phyloP scores from a whole-genome alignment of 768 basidiomycete species.

The Lactifluus rugatus region DNA sequence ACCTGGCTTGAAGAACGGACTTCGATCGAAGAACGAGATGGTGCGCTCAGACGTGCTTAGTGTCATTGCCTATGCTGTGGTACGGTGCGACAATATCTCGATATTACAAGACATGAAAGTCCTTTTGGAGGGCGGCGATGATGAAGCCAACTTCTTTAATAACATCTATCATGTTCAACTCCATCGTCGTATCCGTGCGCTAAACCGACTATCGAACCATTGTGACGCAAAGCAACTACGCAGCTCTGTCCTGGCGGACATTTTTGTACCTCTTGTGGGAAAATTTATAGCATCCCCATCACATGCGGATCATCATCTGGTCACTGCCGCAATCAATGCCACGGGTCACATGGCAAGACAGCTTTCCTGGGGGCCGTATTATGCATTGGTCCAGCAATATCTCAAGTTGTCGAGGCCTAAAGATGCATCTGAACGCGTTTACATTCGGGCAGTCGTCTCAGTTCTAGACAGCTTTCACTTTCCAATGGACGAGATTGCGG shows the following conservation, averaged over 20 bases:
- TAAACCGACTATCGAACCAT: slow-evolving; percentile 74
- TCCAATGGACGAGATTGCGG: slow-evolving; percentile 55
- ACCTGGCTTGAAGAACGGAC: slow-evolving; percentile 69
- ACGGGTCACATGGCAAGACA: slow-evolving; percentile 70
- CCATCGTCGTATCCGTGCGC: slow-evolving; percentile 79
- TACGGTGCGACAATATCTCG: slow-evolving; percentile 47
- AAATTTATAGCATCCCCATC: slow-evolving; percentile 62
- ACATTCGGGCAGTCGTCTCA: slow-evolving; percentile 75
- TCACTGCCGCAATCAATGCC: slow-evolving; percentile 79
- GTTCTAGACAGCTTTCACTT: slow-evolving; percentile 90
- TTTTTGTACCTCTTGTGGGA: slow-evolving; percentile 80
- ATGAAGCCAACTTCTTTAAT: slow-evolving; percentile 94
- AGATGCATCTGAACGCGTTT: slow-evolving; percentile 64
- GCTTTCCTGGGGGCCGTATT: slow-evolving; percentile 79
- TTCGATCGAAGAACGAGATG: slow-evolving; percentile 73
- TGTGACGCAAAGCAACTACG: slow-evolving; percentile 56
- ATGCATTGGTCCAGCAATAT: slow-evolving; percentile 70
- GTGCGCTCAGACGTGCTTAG: slow-evolving; percentile 78
- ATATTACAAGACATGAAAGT: slow-evolving; percentile 70
- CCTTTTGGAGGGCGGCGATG: slow-evolving; percentile 77
- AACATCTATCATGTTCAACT: slow-evolving; percentile 91
- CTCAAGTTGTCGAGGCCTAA: slow-evolving; percentile 59
- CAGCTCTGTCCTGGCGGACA: slow-evolving; percentile 61
- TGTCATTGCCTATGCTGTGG: slow-evolving; percentile 68
- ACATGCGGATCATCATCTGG: slow-evolving; percentile 71